phyloP scores from a whole-genome alignment of 768 basidiomycete species.

The Kwoniella newhampshirensis region DNA sequence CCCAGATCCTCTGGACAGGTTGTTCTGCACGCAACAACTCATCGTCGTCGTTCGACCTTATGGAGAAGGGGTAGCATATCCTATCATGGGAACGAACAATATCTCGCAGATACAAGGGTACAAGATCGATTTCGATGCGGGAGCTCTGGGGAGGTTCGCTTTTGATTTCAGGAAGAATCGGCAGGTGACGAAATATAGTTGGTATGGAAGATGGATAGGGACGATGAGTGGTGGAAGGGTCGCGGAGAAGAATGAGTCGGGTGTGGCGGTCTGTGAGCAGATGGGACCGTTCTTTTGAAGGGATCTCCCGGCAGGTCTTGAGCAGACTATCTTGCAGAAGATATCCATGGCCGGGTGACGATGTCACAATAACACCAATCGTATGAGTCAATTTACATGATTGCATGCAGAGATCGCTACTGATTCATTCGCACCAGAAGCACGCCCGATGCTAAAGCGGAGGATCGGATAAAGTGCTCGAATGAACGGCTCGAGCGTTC shows the following conservation, averaged over 20 bases:
- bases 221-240: conserved; percentile 4
- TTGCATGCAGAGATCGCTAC: no score
- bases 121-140: conserved; percentile 4
- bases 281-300: conserved; percentile 16
- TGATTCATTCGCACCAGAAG: no score
- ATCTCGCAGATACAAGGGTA: conserved; percentile 7
- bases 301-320: no score
- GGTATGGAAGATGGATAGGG: conserved; percentile 15
- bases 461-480: no score
- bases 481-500: no score
- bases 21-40: conserved; percentile 2
- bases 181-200: neutral
- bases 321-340: no score
- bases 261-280: conserved; percentile 1
- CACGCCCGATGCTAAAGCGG: no score
- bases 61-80: conserved; percentile 6
- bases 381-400: no score
- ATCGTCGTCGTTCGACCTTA: neutral
- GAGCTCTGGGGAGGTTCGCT: neutral
- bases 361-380: no score
- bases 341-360: no score
- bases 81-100: conserved; percentile 7
- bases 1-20: neutral
- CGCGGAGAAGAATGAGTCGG: neutral
- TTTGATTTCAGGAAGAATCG: conserved; percentile 7